These are phyloP conservation scores for Lipomyces starkeyi DNA, from an alignment of 805 yeast genomes.

Conservation along the genomic window DNA sequence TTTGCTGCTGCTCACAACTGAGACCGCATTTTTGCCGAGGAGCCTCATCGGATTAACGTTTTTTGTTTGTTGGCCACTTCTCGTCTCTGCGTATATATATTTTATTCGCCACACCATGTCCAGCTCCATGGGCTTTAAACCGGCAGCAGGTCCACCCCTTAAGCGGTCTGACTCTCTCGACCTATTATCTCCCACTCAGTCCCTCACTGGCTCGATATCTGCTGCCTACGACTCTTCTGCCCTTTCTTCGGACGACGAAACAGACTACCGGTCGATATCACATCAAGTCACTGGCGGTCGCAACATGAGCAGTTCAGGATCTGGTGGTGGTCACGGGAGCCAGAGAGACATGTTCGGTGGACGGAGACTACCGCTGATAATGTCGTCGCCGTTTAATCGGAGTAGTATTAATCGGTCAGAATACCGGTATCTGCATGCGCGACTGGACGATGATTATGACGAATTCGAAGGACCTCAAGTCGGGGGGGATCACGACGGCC, in stretches of 20 bases:
- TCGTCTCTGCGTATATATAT: too few species aligned
- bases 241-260: slow-evolving; percentile 30
- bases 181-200: slow-evolving; percentile 36
- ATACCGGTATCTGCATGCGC: slow-evolving; percentile 33
- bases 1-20: background rate
- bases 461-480: slow-evolving; percentile 1
- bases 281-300: slow-evolving; percentile 7
- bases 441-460: slow-evolving; percentile 20
- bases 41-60: background rate
- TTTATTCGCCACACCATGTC: background rate
- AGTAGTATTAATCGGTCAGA: slow-evolving; percentile 35
- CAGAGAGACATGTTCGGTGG: slow-evolving; percentile 13
- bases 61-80: background rate
- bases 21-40: background rate
- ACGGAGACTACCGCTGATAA: slow-evolving; percentile 21
- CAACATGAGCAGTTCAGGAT: slow-evolving; percentile 9
- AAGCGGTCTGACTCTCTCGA: slow-evolving; percentile 36
- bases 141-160: slow-evolving; percentile 7
- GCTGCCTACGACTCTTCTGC: slow-evolving; percentile 28
- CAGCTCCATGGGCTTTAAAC: background rate
- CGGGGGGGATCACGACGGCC: slow-evolving; percentile 14
- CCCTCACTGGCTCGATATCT: slow-evolving; percentile 28
- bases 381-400: slow-evolving; percentile 23
- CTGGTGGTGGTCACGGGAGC: background rate
- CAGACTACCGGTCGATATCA: slow-evolving; percentile 13